A percentile compares a stretch with the other conserved stretches of the same genome.
Evolutionary conservation across 768 basidiomycete species (phyloP).

Genomic region (Suillus luteus): DNA sequence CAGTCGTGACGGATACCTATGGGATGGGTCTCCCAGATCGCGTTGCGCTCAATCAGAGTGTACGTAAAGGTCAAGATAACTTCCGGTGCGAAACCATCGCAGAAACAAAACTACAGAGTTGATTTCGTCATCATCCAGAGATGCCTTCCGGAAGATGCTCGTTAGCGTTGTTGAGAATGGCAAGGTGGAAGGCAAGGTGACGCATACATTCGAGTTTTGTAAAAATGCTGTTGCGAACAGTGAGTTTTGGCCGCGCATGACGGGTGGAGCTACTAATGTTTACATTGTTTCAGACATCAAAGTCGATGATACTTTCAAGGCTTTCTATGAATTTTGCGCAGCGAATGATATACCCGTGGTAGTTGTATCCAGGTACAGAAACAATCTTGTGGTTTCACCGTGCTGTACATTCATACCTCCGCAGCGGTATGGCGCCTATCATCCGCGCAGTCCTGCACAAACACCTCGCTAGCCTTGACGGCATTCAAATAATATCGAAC

Average conservation of each 20-base stretch:
- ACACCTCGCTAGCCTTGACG: conserved; percentile 72
- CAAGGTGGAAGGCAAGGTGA: conserved; percentile 2
- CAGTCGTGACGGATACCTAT: conserved; percentile 87
- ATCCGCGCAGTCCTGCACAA: conserved; percentile 86
- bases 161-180: conserved; percentile 73
- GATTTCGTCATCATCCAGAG: conserved; percentile 47
- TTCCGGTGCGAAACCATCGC: conserved; percentile 56
- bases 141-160: conserved; percentile 87
- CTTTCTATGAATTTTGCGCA: conserved; percentile 86
- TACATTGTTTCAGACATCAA: conserved; percentile 61
- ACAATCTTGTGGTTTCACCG: neutral
- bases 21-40: conserved; percentile 81
- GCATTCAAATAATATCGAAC: conserved; percentile 94
- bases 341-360: conserved; percentile 80
- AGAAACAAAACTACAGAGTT: conserved; percentile 25
- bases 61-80: conserved; percentile 62
- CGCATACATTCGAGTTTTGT: conserved; percentile 82
- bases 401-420: conserved; percentile 7
- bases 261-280: conserved; percentile 16
- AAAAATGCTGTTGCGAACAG: conserved; percentile 72
- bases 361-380: conserved; percentile 82
- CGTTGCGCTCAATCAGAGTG: conserved; percentile 70
- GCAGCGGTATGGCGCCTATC: conserved; percentile 89
- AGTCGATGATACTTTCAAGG: conserved; percentile 86
- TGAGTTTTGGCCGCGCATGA: conserved; percentile 37